Conservation (phyloP, 148 eudicot genomes). For the Diospyros lotus region DNA sequence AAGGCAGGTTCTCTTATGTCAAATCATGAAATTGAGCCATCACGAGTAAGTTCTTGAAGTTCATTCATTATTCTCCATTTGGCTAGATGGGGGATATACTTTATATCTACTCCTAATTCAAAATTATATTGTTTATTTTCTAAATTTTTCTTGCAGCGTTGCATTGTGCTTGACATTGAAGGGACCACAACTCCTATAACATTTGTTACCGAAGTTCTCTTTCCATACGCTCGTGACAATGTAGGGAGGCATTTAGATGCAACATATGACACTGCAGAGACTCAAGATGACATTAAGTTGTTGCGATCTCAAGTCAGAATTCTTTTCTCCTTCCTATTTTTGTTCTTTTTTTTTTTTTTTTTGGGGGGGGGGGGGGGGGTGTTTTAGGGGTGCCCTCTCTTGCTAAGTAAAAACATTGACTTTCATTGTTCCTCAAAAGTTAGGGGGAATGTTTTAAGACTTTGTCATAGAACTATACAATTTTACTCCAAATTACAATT, state of each 20-base stretch:
- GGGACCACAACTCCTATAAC: constrained; percentile 99
- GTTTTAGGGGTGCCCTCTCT: background rate
- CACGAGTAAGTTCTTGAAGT: constrained; percentile 31
- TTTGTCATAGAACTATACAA: background rate
- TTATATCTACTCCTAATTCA: background rate
- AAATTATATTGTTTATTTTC: background rate
- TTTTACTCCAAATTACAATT: background rate
- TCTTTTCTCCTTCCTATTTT: background rate
- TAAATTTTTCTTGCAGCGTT: constrained; percentile 48
- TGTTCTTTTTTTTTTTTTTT: no score
- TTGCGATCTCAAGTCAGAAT: constrained; percentile 74
- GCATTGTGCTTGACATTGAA: constrained; percentile 97
- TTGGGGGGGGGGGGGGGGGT: background rate
- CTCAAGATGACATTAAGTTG: constrained; percentile 84
- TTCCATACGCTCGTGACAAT: constrained; percentile 87
- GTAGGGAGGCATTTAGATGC: constrained; percentile 84
- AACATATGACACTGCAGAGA: constrained; percentile 71
- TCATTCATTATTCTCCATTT: constrained; percentile 3
- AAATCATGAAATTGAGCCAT: constrained; percentile 22
- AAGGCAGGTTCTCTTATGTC: constrained; percentile 21
- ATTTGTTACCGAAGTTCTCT: constrained; percentile 90
- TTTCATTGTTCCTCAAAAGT: background rate
- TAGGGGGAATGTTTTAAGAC: background rate
- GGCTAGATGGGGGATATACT: background rate
- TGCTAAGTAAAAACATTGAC: background rate